Evolutionary conservation across 768 basidiomycete genomes (phyloP).

Genomic region (Crepidotus variabilis): DNA sequence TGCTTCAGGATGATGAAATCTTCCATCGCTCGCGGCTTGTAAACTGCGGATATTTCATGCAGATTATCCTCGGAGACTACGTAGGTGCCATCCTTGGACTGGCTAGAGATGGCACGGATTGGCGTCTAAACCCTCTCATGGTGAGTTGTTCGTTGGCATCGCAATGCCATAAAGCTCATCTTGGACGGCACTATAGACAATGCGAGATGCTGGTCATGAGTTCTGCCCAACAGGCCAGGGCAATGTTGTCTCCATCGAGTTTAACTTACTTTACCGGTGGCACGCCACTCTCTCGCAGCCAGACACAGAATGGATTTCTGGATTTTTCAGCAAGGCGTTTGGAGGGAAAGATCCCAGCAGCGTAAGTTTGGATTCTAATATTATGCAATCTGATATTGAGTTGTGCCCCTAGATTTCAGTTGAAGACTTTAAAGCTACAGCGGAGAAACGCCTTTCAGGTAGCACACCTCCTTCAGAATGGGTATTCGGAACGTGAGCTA

Average conservation of each 20-base stretch:
- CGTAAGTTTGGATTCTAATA: constrained; percentile 22
- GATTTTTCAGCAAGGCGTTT: constrained; percentile 44
- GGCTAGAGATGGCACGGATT: constrained; percentile 55
- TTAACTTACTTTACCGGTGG: constrained; percentile 66
- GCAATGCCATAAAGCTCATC: neutral
- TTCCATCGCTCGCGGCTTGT: constrained; percentile 71
- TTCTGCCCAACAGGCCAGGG: constrained; percentile 65
- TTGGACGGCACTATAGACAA: constrained; percentile 29
- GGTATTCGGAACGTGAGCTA: constrained; percentile 49
- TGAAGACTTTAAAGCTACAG: constrained; percentile 34
- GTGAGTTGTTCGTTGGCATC: constrained; percentile 26
- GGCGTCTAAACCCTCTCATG: constrained; percentile 68
- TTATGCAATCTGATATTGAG: neutral
- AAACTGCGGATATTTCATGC: constrained; percentile 70
- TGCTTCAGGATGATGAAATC: constrained; percentile 69
- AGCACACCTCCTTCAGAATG: constrained; percentile 34
- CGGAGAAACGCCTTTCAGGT: constrained; percentile 19
- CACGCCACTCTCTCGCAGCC: constrained; percentile 55
- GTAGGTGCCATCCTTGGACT: constrained; percentile 73
- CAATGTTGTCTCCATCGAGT: constrained; percentile 75
- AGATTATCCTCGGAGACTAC: constrained; percentile 70
- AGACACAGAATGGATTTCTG: constrained; percentile 53
- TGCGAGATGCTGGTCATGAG: constrained; percentile 47
- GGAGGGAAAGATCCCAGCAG: constrained; percentile 32
- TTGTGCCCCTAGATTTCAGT: constrained; percentile 21